Evolutionary conservation across 108 stramenopile genomes (phyloP).

Genomic region (Asterionellopsis glacialis): DNA sequence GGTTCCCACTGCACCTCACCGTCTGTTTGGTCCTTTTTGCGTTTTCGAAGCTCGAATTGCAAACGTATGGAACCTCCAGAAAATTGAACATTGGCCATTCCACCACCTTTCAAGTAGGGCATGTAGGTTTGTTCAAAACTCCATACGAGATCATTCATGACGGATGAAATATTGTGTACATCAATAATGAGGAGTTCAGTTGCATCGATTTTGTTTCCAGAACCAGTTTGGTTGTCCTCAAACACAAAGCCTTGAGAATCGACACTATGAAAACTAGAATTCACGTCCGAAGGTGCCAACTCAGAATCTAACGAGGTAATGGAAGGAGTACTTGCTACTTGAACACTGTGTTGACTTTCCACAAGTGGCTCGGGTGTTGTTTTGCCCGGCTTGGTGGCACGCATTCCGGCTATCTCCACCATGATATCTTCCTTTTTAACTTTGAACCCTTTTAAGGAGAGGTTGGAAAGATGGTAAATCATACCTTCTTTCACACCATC

Average conservation of each 20-base stretch:
- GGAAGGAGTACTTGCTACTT: neutral
- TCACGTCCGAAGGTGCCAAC: neutral
- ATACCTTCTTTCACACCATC: slow-evolving; percentile 85
- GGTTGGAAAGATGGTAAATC: slow-evolving; percentile 76
- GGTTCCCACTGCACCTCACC: slow-evolving; percentile 60
- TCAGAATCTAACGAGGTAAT: neutral
- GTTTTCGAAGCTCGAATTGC: slow-evolving; percentile 77
- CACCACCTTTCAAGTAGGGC: slow-evolving; percentile 84
- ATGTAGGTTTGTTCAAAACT: slow-evolving; percentile 90
- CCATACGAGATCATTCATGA: slow-evolving; percentile 78
- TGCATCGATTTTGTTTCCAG: slow-evolving; percentile 37
- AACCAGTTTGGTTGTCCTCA: neutral
- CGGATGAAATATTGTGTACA: slow-evolving; percentile 75
- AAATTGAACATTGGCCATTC: slow-evolving; percentile 69
- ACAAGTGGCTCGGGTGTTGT: neutral
- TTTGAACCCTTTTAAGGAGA: slow-evolving; percentile 87
- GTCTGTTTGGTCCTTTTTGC: slow-evolving; percentile 13
- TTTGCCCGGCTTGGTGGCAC: slow-evolving; percentile 38
- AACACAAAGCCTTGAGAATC: neutral
- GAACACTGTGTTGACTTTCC: neutral
- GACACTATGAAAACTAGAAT: neutral
- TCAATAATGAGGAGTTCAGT: slow-evolving; percentile 83
- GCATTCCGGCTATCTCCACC: slow-evolving; percentile 86
- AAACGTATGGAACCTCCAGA: slow-evolving; percentile 74
- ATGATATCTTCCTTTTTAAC: slow-evolving; percentile 81